Percentiles rank a stretch among this genome's conserved stretches.
These are phyloP conservation scores for Trichoderma erinaceum DNA, from an alignment of 495 filamentous ascomycete genomes.

Conservation along the genomic window DNA sequence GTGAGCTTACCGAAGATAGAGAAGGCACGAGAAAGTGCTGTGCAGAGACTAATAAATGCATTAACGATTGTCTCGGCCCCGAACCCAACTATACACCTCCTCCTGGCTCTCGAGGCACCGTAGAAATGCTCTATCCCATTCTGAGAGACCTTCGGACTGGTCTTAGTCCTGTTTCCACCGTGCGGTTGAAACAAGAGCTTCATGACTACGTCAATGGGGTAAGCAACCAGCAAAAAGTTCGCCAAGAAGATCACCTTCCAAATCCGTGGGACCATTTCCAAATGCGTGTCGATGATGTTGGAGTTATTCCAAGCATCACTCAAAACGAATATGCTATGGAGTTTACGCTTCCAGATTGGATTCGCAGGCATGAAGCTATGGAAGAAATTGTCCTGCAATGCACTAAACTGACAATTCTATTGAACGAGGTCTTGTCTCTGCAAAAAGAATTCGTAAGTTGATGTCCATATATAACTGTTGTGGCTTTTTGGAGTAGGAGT, in stretches of 20 bases:
- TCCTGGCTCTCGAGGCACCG: not conserved
- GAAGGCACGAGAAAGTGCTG: not conserved
- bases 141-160: not conserved
- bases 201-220: not conserved
- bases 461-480: not conserved
- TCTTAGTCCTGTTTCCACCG: not conserved
- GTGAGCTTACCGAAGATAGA: not conserved
- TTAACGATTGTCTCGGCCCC: not conserved
- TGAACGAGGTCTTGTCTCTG: not conserved
- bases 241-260: not conserved
- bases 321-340: conserved; percentile 2
- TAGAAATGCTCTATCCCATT: not conserved
- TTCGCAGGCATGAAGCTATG: not conserved
- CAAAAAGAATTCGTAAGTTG: conserved; percentile 4
- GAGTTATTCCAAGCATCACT: not conserved
- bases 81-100: not conserved
- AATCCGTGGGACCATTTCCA: not conserved
- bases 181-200: not conserved
- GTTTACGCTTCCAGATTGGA: conserved; percentile 1
- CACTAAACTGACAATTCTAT: not conserved
- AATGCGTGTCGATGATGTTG: not conserved
- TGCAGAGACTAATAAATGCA: not conserved
- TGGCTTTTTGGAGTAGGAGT: too few relatives aligned
- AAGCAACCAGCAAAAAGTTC: not conserved
- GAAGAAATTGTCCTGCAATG: conserved; percentile 1